Percentiles rank a stretch among this genome's conserved stretches.
Evolutionary conservation across 164 flowering plant genomes (phyloP).

Genomic region (Tinospora cordifolia): DNA sequence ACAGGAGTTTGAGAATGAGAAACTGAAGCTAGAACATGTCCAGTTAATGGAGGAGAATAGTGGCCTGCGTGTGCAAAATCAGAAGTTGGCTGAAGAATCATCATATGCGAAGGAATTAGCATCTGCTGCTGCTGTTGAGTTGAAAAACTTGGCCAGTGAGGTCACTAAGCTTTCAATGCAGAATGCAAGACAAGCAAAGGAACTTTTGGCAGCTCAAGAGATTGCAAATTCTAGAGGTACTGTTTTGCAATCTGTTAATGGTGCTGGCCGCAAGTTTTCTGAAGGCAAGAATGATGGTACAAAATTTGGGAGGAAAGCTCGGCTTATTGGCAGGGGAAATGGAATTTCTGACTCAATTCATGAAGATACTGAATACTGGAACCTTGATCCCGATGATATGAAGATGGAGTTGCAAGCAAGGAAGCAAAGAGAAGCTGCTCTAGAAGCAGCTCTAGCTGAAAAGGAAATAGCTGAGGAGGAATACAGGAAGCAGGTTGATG

Average conservation of each 20-base stretch:
- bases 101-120: slow-evolving; percentile 97
- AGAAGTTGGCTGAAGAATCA: slow-evolving; percentile 89
- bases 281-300: slow-evolving; percentile 38
- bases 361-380: slow-evolving; percentile 69
- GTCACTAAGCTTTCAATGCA: slow-evolving; percentile 83
- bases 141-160: slow-evolving; percentile 90
- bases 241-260: slow-evolving; percentile 34
- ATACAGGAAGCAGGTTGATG: slow-evolving; percentile 59
- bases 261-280: slow-evolving; percentile 45
- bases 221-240: slow-evolving; percentile 42
- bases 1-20: slow-evolving; percentile 83
- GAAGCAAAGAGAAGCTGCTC: slow-evolving; percentile 72
- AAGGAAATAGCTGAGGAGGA: slow-evolving; percentile 72
- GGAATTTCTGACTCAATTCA: slow-evolving; percentile 33
- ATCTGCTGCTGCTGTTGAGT: slow-evolving; percentile 98
- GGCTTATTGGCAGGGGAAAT: slow-evolving; percentile 41
- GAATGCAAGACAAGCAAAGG: slow-evolving; percentile 77
- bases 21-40: slow-evolving; percentile 61
- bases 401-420: slow-evolving; percentile 79
- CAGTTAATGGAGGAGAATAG: slow-evolving; percentile 74
- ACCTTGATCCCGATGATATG: slow-evolving; percentile 69
- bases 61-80: slow-evolving; percentile 81
- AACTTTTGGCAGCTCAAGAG: slow-evolving; percentile 62
- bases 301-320: slow-evolving; percentile 51
- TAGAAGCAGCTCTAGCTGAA: slow-evolving; percentile 88